These are phyloP conservation scores for Pythium utonaiense DNA, from an alignment of 352 stramenopile species.

Conservation along the genomic window DNA sequence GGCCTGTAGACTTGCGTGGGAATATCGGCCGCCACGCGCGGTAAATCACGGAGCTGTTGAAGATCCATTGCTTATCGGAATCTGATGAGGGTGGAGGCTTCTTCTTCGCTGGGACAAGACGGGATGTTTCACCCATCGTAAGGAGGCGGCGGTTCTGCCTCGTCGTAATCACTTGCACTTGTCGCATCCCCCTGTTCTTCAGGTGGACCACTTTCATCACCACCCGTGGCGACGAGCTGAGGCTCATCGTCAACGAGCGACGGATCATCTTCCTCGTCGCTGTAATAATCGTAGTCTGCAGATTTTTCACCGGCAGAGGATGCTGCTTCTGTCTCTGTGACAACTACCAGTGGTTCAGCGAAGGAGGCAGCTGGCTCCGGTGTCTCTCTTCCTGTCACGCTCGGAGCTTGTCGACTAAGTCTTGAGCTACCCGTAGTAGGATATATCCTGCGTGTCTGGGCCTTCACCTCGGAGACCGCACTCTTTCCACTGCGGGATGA, in stretches of 20 bases:
- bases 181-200: constrained; percentile 6
- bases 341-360: neutral
- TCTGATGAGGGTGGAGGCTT: too few relatives aligned
- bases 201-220: constrained; percentile 2
- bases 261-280: neutral
- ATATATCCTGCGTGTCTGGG: too few relatives aligned
- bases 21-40: constrained; percentile 14
- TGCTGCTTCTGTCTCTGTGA: neutral
- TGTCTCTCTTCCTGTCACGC: neutral
- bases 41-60: constrained; percentile 1
- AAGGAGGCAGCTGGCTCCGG: neutral
- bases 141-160: constrained; percentile 16
- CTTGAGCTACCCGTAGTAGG: too few relatives aligned
- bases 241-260: too few relatives aligned
- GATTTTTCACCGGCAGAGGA: neutral
- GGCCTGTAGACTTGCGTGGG: constrained; percentile 12
- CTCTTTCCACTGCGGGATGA: neutral
- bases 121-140: constrained; percentile 10
- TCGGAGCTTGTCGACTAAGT: neutral
- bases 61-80: too few relatives aligned
- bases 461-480: too few relatives aligned
- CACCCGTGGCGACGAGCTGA: too few relatives aligned
- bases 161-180: constrained; percentile 12
- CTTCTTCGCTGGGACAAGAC: constrained; percentile 2
- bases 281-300: neutral